Percentiles rank a stretch among this genome's conserved stretches.
Conservation (phyloP, 495 filamentous ascomycete genomes). For the Tuber brumale region DNA sequence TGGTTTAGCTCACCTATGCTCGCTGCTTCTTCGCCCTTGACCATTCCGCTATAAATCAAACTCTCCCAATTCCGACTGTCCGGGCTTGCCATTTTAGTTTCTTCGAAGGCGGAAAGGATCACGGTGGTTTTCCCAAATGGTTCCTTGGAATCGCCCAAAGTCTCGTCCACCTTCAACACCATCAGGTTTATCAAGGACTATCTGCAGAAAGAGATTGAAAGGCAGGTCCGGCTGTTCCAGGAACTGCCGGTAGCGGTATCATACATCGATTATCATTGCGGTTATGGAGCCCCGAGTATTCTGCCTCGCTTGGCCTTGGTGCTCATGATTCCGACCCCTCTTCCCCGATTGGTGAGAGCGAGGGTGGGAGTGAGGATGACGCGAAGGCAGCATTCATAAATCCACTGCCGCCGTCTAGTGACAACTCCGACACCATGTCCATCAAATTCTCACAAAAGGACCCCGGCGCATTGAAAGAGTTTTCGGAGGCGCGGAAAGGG, state of each 20-base stretch:
- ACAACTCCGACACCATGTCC: constrained; percentile 29
- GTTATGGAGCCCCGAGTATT: constrained; percentile 82
- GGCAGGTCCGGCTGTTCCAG: constrained; percentile 86
- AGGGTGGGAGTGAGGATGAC: constrained; percentile 48
- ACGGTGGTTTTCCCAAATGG: constrained; percentile 97
- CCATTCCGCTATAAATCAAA: constrained; percentile 89
- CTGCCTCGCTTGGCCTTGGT: constrained; percentile 44
- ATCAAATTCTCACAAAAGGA: constrained; percentile 38
- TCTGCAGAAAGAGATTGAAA: constrained; percentile 91
- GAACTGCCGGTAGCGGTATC: constrained; percentile 94
- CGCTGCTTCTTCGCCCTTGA: constrained; percentile 84
- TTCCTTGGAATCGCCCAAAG: constrained; percentile 92
- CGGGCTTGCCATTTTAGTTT: constrained; percentile 93
- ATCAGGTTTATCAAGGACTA: constrained; percentile 98
- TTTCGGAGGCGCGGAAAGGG: constrained; percentile 76
- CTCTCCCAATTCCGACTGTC: constrained; percentile 96
- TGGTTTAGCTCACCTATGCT: constrained; percentile 84
- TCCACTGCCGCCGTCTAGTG: constrained; percentile 29
- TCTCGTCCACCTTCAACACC: constrained; percentile 96
- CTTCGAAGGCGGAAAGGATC: constrained; percentile 91
- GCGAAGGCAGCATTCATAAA: constrained; percentile 44
- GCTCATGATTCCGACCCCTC: constrained; percentile 23
- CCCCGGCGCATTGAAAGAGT: constrained; percentile 52
- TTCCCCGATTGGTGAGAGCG: constrained; percentile 25
- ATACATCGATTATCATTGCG: constrained; percentile 85